A percentile compares a stretch with the other conserved stretches of the same genome.
phyloP scores from a whole-genome alignment of 2,329 filamentous ascomycete species.

The Fusarium albidum region DNA sequence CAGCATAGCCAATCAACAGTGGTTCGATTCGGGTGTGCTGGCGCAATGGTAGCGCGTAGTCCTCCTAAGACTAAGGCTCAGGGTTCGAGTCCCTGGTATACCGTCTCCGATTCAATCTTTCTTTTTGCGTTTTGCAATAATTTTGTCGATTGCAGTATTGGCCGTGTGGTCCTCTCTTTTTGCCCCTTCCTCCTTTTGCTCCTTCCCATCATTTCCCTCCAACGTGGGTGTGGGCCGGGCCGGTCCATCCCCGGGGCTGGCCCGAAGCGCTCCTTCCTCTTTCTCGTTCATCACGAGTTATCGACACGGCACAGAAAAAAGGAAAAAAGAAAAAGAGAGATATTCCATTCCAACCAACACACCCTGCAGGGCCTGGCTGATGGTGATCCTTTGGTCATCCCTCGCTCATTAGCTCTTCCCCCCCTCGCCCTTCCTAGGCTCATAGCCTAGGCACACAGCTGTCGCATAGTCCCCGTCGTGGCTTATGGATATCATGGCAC shows the following conservation, averaged over 20 bases:
- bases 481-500: slow-evolving; percentile 80
- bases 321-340: too few relatives aligned
- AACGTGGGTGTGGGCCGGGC: background rate
- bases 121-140: background rate
- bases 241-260: background rate
- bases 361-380: too few relatives aligned
- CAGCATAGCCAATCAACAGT: slow-evolving; percentile 31
- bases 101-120: slow-evolving; percentile 18
- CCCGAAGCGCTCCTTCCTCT: background rate
- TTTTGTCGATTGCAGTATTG: background rate
- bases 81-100: slow-evolving; percentile 52
- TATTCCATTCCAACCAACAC: too few relatives aligned
- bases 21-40: slow-evolving; percentile 40
- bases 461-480: slow-evolving; percentile 87
- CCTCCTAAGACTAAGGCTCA: slow-evolving; percentile 52
- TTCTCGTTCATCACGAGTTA: background rate
- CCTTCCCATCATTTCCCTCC: background rate
- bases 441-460: slow-evolving; percentile 68
- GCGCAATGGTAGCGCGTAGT: slow-evolving; percentile 51
- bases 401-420: too few relatives aligned
- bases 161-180: slow-evolving; percentile 8
- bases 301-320: too few relatives aligned
- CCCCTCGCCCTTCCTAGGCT: slow-evolving; percentile 14
- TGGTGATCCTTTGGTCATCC: too few relatives aligned
- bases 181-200: slow-evolving; percentile 3